phyloP scores from a whole-genome alignment of 768 basidiomycete species.

The Porphyrellus cyaneotinctus region DNA sequence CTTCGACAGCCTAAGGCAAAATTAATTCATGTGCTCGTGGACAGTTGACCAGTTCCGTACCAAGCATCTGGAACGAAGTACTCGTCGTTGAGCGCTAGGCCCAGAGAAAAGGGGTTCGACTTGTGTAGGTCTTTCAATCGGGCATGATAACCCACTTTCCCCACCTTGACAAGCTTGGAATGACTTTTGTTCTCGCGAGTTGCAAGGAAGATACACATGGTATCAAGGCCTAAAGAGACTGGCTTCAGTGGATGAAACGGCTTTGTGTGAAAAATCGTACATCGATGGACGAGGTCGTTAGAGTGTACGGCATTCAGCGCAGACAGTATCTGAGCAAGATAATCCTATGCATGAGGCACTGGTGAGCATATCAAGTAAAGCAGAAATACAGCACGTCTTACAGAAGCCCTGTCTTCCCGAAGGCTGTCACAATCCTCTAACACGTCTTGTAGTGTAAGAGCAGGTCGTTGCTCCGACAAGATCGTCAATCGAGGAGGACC shows the following conservation, averaged over 20 bases:
- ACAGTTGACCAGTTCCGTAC: constrained; percentile 4
- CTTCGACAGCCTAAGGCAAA: constrained; percentile 55
- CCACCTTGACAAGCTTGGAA: constrained; percentile 68
- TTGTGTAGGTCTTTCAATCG: constrained; percentile 75
- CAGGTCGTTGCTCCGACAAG: constrained; percentile 67
- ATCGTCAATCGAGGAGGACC: constrained; percentile 56
- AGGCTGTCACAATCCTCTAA: constrained; percentile 74
- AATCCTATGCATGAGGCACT: constrained; percentile 49
- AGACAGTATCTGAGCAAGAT: constrained; percentile 66
- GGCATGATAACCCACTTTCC: constrained; percentile 67
- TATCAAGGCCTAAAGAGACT: constrained; percentile 45
- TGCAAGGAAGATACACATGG: constrained; percentile 59
- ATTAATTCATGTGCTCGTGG: neutral
- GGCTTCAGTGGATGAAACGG: neutral
- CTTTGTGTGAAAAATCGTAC: constrained; percentile 30
- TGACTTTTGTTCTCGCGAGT: constrained; percentile 47
- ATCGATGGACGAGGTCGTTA: constrained; percentile 64
- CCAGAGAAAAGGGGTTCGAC: constrained; percentile 69
- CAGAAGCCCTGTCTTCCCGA: constrained; percentile 66
- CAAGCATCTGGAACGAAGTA: constrained; percentile 29
- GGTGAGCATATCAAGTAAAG: neutral
- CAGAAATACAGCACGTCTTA: constrained; percentile 31
- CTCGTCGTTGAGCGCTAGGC: constrained; percentile 18
- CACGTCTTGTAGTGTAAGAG: constrained; percentile 65
- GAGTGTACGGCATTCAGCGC: constrained; percentile 67